A percentile compares a stretch with the other conserved stretches of the same genome.
These are phyloP conservation scores for Rhodomyrtus psidioides DNA, from an alignment of 441 rosid genomes.

Conservation along the genomic window DNA sequence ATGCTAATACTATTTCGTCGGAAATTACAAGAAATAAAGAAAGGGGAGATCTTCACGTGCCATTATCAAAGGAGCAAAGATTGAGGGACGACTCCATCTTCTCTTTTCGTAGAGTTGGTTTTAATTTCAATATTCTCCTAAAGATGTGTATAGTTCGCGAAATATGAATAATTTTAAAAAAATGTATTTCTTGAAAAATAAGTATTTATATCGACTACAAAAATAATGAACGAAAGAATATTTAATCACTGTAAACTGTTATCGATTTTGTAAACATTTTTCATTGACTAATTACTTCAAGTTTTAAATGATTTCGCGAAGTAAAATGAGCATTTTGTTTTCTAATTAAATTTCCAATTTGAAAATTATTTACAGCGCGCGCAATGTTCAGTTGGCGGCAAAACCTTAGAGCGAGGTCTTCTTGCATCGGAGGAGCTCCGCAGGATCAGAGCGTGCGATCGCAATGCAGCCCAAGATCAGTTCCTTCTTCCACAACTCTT, in stretches of 20 bases:
- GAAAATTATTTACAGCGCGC: background rate
- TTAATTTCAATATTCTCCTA: background rate
- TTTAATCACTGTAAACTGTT: no score
- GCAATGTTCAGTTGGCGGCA: background rate
- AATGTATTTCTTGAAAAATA: no score
- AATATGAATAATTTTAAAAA: no score
- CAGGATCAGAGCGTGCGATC: background rate
- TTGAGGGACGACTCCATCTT: background rate
- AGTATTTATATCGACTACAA: no score
- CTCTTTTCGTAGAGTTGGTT: background rate
- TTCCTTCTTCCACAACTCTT: slow-evolving; percentile 56
- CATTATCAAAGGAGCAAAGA: background rate
- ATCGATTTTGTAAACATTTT: no score
- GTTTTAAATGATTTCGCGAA: no score
- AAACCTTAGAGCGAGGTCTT: background rate
- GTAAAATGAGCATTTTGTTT: background rate
- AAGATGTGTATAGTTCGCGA: no score
- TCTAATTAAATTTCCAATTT: background rate
- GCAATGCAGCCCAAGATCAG: slow-evolving; percentile 71
- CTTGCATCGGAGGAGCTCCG: background rate
- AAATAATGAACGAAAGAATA: no score
- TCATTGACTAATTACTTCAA: no score
- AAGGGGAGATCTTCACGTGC: background rate
- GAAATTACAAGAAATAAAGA: background rate
- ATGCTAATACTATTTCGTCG: background rate